These are phyloP conservation scores for Aspergillus persii DNA, from an alignment of 2,329 filamentous ascomycete genomes.

Conservation along the genomic window DNA sequence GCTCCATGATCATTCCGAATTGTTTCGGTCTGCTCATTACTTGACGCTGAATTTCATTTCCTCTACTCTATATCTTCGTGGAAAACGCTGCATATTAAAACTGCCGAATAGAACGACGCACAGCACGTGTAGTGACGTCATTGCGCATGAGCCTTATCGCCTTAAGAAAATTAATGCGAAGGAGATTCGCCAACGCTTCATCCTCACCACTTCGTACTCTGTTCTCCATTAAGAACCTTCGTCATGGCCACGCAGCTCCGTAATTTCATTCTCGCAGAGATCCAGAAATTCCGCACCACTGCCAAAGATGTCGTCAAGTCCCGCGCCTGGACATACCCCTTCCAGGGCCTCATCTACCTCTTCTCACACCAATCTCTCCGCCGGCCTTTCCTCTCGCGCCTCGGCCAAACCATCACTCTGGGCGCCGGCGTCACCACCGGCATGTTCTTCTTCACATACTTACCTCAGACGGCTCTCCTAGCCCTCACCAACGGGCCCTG, in stretches of 20 bases:
- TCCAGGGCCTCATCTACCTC: slow-evolving; percentile 66
- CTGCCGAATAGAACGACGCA: background rate
- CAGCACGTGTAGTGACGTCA: background rate
- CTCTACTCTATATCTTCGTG: background rate
- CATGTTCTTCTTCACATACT: slow-evolving; percentile 88
- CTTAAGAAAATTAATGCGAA: background rate
- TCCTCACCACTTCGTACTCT: background rate
- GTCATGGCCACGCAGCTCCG: slow-evolving; percentile 53
- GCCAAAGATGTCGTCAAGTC: slow-evolving; percentile 70
- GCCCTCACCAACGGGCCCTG: slow-evolving; percentile 79
- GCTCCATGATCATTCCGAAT: background rate
- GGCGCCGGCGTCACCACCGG: slow-evolving; percentile 68
- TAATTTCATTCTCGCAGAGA: slow-evolving; percentile 65
- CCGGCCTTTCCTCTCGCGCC: slow-evolving; percentile 57
- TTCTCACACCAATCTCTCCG: slow-evolving; percentile 57
- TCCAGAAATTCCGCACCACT: slow-evolving; percentile 61
- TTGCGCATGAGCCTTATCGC: background rate
- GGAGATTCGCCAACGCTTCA: background rate
- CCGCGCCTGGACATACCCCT: slow-evolving; percentile 79
- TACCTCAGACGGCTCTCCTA: slow-evolving; percentile 78
- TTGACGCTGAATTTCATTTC: background rate
- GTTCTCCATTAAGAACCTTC: background rate
- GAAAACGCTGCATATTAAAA: background rate
- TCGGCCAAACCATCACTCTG: slow-evolving; percentile 64
- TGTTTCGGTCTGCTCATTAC: background rate